Base-by-base conservation (phyloP, 345 rosid genomes). In the Orychophragmus violaceus region DNA sequence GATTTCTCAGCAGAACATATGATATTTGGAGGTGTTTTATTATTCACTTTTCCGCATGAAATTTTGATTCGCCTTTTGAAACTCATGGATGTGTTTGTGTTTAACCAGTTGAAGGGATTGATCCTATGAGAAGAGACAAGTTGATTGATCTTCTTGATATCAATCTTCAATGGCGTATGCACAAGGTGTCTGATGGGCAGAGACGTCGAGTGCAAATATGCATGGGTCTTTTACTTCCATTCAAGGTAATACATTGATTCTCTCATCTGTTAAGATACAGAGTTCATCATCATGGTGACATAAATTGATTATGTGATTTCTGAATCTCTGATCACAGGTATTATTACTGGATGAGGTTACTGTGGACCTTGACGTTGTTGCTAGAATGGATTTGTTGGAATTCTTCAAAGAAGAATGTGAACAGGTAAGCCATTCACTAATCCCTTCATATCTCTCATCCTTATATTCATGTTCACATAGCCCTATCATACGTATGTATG, bases 171-270 rank as follows among this genome's bases (percentile, higher is more conserved):
- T 90, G 99, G 99, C 89, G 97, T 71, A 94, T 90, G 99, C 99
- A 94, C 68, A 94, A 94, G 75, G 99, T 88, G 23, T 94, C 99
- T 56, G 99, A 94, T 75, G 99, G 99, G 12, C 99, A 94, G 72
- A 83, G 91, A 7, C 95, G 99, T 8, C 85, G 99, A 19, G 99
- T 94, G 63, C 99, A 94, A 60, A 94, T 94, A 14, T 94, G 99
- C 72, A 85, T 94, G 97, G 99, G 97, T 60, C 97, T 94, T 63
- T 90, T 94, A 75, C 86, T 82, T 71, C 99, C 96, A 14, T 94
- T 90, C 64, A 78, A 90, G 97, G 96, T 90, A 82, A 51, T 12
- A 16, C 0, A 55, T 21, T n/a, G 42, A 17, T 35, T 24, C 9
- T 53, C 2, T 37, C 5, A 24, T 25, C 52, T 17, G 21, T 21